These are phyloP conservation scores for Bauhinia variegata DNA, from an alignment of 306 rosid species.

Conservation along the genomic window DNA sequence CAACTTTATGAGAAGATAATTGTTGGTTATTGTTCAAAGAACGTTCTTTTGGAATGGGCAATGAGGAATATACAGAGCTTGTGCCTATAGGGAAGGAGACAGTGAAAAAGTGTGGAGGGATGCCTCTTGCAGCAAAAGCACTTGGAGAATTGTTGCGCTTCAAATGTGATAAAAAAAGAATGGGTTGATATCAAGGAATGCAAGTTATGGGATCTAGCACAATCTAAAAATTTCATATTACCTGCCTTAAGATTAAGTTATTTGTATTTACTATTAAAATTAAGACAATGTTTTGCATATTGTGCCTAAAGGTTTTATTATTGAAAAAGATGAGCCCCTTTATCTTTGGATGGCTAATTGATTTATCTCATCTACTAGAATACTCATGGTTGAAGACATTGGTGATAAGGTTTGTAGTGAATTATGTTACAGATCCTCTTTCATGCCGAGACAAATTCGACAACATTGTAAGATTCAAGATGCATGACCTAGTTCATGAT, in stretches of 20 bases:
- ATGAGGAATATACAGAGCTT: not conserved
- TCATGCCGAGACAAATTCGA: not conserved
- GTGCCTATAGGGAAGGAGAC: not conserved
- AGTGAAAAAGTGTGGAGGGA: not conserved
- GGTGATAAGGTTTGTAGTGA: conserved; percentile 21
- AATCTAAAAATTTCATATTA: not conserved
- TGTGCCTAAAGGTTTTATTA: not conserved
- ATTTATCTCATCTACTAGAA: not conserved
- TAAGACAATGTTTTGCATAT: conserved; percentile 26
- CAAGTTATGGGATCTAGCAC: not conserved
- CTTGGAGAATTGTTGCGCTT: conserved; percentile 7
- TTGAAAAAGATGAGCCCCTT: not conserved
- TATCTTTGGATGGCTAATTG: conserved; percentile 46
- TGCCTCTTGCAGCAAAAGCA: conserved; percentile 7
- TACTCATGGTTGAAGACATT: conserved; percentile 12
- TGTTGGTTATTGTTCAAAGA: not conserved
- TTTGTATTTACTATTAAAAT: not conserved
- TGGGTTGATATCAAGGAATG: not conserved
- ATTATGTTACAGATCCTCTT: conserved; percentile 35
- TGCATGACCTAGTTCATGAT: conserved; percentile 12
- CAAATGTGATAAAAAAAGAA: not conserved
- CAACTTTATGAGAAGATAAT: not conserved
- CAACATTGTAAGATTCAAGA: not conserved
- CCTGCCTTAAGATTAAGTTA: conserved; percentile 28
- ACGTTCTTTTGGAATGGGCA: not conserved